Evolutionary conservation across 2,329 filamentous ascomycete genomes (phyloP).

Genomic region (Harringtonia aguacate): DNA sequence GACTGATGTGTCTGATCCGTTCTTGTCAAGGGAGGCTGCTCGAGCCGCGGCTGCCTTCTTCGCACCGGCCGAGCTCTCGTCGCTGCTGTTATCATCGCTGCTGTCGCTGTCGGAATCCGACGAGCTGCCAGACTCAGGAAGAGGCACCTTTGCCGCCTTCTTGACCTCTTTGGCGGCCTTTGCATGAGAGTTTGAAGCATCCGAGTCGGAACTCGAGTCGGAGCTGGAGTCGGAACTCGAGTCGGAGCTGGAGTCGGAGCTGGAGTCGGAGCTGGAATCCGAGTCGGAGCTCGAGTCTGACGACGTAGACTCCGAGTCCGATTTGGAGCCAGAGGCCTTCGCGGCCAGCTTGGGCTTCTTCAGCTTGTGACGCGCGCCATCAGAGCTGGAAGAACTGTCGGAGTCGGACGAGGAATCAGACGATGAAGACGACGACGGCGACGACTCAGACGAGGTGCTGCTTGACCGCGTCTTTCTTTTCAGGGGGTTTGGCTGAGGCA

Average conservation of each 20-base stretch:
- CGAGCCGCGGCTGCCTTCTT: constrained; percentile 11
- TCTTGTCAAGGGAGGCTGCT: constrained; percentile 8
- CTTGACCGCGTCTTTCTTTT: constrained; percentile 44
- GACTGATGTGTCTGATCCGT: constrained; percentile 28
- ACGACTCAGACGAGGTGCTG: constrained; percentile 18
- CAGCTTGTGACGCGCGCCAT: constrained; percentile 13
- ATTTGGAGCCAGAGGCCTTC: constrained; percentile 16
- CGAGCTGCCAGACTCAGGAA: constrained; percentile 20
- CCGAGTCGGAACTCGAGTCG: constrained; percentile 12
- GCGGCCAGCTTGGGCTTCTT: constrained; percentile 13
- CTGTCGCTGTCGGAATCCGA: constrained; percentile 14
- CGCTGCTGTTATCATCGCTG: not conserved
- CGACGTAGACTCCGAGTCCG: constrained; percentile 12
- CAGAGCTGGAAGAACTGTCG: constrained; percentile 2
- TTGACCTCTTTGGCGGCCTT: constrained; percentile 18
- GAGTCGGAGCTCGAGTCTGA: constrained; percentile 16
- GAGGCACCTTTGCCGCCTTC: constrained; percentile 15
- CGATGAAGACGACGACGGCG: constrained; percentile 6
- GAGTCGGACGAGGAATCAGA: constrained; percentile 1
- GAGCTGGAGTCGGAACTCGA: too few species aligned
- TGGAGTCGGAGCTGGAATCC: constrained; percentile 1
- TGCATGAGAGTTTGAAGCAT: constrained; percentile 6
- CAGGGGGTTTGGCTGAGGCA: constrained; percentile 24
- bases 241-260: constrained; percentile 2
- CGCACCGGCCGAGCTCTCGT: constrained; percentile 2